Evolutionary conservation across 176 grass and related monocot genomes (phyloP), one percentile per base, ranked within the genome.

Genomic region (Aechmea fasciata): DNA sequence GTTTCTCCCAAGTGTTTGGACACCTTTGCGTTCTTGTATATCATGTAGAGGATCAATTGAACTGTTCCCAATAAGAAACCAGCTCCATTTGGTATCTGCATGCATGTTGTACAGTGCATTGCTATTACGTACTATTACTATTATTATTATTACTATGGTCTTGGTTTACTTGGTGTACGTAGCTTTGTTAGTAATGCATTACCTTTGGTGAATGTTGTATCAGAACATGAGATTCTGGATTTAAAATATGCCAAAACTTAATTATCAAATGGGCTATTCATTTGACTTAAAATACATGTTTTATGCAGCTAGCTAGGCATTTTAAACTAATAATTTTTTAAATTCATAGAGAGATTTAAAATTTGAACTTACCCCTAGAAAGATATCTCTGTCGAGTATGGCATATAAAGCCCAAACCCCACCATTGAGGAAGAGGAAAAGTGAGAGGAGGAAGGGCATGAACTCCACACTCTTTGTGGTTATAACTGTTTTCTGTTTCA

Each of bases 401-500:
- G 84, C 84, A 23, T 96, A 90, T 22, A 54, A 0, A 26, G 76
- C 66, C 87, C 87, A 90, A 28, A 87, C 57, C 17, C 79, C 91
- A 19, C 84, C 87, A 14, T 96, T 96, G 22, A 96, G 78, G 73
- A 85, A 90, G 48, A 90, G 82, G 75, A 81, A 90, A 47, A 90
- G 79, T 22, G 87, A 96, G 10, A 87, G 82, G 13, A 81, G 74
- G 76, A 96, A 96, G 0, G 91, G 91, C 91, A 96, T 90, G 61
- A 55, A 96, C 75, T 96, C 76, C 53, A 96, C 84, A 26, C 84
- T 87, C 52, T 55, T 79, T 29, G 81, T 71, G 6, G 23, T 52
- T 63, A 96, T 90, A 73, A 96, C 87, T 48, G 51, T 83, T 69
- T 57, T 80, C 91, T 90, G 84, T 55, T 49, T 11, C 13, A 72